Evolutionary conservation across 2,329 filamentous ascomycete species (phyloP).

Genomic region (Sporothrix brasiliensis): DNA sequence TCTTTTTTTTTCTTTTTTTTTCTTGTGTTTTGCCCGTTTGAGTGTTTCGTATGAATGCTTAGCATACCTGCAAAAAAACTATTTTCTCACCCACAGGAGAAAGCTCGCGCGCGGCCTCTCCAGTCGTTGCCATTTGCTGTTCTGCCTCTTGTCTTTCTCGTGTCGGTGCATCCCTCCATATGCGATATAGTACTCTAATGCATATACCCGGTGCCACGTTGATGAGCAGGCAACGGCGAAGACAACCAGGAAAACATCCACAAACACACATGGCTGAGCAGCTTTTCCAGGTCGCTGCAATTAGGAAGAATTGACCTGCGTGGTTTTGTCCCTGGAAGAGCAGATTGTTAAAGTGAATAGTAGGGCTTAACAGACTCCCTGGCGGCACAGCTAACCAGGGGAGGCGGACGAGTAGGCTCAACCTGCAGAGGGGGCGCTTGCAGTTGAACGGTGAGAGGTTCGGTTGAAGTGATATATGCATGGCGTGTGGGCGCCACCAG

Average conservation of each 20-base stretch:
- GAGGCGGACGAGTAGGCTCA: not conserved
- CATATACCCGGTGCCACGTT: constrained; percentile 18
- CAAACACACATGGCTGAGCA: not conserved
- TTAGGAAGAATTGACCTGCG: constrained; percentile 6
- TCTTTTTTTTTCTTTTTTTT: not conserved
- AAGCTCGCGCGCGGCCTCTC: not conserved
- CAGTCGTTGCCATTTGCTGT: constrained; percentile 1
- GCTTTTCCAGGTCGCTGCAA: constrained; percentile 15
- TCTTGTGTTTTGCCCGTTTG: not conserved
- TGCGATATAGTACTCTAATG: not conserved
- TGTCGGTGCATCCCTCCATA: not conserved
- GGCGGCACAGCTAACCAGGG: not conserved
- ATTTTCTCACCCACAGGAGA: constrained; percentile 9
- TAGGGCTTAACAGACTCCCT: constrained; percentile 6
- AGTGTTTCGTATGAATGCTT: not conserved
- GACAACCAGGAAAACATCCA: not conserved
- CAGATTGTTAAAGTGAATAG: constrained; percentile 1
- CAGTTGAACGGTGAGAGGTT: constrained; percentile 17
- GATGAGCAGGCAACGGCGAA: not conserved
- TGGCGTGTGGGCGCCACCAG: not conserved
- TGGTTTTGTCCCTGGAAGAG: constrained; percentile 3
- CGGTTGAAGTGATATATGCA: constrained; percentile 19
- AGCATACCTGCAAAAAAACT: not conserved
- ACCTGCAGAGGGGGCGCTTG: constrained; percentile 5
- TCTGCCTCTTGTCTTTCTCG: not conserved